Conservation (phyloP, 192 early-diverging fungal species). For the Gamsiella multidivaricata region DNA sequence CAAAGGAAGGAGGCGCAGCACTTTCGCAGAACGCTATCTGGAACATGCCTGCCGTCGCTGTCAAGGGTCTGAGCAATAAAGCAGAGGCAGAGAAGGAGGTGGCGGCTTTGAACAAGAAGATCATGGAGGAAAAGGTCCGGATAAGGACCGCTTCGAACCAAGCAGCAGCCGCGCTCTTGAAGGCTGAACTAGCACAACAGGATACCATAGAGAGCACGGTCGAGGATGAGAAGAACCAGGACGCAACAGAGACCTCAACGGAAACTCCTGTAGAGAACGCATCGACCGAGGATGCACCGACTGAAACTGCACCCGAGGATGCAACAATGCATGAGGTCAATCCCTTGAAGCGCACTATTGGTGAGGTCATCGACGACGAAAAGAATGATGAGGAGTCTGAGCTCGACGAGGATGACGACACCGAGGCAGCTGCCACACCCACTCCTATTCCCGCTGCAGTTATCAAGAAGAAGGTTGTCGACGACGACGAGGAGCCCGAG, state of each 20-base stretch:
- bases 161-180: slow-evolving; percentile 72
- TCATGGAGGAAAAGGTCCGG: slow-evolving; percentile 50
- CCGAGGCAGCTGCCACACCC: slow-evolving; percentile 53
- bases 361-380: slow-evolving; percentile 54
- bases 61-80: slow-evolving; percentile 37
- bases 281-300: not conserved
- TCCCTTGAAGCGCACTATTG: slow-evolving; percentile 35
- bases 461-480: slow-evolving; percentile 51
- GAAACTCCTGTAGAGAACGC: not conserved
- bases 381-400: slow-evolving; percentile 34
- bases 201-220: slow-evolving; percentile 58
- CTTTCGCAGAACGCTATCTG: slow-evolving; percentile 32
- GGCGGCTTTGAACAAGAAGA: slow-evolving; percentile 48
- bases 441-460: slow-evolving; percentile 48
- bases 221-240: slow-evolving; percentile 5
- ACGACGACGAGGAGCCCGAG: slow-evolving; percentile 66
- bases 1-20: slow-evolving; percentile 30
- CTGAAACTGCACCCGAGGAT: slow-evolving; percentile 5
- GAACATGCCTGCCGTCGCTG: slow-evolving; percentile 47
- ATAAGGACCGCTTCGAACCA: slow-evolving; percentile 45
- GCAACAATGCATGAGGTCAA: slow-evolving; percentile 22
- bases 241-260: not conserved
- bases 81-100: slow-evolving; percentile 48
- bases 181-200: slow-evolving; percentile 63
- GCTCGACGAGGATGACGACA: slow-evolving; percentile 53